Evolutionary conservation across 495 filamentous ascomycete genomes (phyloP).

Genomic region (Penicillium robsamsonii): DNA sequence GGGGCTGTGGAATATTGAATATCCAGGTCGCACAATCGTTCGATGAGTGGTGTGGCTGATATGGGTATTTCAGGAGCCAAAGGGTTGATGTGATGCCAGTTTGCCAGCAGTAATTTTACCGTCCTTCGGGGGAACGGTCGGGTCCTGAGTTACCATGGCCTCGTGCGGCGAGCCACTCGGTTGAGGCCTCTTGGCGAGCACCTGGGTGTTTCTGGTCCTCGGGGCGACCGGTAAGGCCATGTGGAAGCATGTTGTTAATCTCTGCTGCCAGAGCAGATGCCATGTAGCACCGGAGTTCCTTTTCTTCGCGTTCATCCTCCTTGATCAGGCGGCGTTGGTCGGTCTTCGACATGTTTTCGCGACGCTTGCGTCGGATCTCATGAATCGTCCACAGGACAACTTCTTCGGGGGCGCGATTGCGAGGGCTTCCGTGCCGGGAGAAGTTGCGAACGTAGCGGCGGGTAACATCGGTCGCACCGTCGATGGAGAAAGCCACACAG

Average conservation of each 20-base stretch:
- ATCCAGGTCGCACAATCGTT: conserved; percentile 16
- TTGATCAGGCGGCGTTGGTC: conserved; percentile 78
- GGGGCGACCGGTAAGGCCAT: conserved; percentile 28
- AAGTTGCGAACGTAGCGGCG: conserved; percentile 88
- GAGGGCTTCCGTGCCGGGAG: conserved; percentile 66
- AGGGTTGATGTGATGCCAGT: conserved; percentile 4
- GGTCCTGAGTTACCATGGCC: conserved; percentile 44
- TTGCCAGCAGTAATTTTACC: conserved; percentile 24
- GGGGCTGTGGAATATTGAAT: conserved; percentile 3
- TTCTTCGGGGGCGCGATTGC: conserved; percentile 77
- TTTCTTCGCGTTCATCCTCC: conserved; percentile 84
- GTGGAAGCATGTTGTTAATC: conserved; percentile 55
- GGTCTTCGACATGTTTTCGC: conserved; percentile 74
- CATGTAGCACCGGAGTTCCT: conserved; percentile 75
- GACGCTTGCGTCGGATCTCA: conserved; percentile 81
- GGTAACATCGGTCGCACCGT: conserved; percentile 94
- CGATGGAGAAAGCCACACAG: conserved; percentile 93
- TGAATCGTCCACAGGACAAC: conserved; percentile 84
- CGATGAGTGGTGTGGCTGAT: conserved; percentile 9
- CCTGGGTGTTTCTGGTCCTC: conserved; percentile 44
- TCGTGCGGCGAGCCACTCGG: conserved; percentile 63
- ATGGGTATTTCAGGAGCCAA: conserved; percentile 9
- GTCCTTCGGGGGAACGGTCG: conserved; percentile 36
- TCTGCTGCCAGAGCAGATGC: conserved; percentile 66
- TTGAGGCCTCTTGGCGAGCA: conserved; percentile 57